Conservation (phyloP, 257 asterid genomes). For the Scutellaria baicalensis region DNA sequence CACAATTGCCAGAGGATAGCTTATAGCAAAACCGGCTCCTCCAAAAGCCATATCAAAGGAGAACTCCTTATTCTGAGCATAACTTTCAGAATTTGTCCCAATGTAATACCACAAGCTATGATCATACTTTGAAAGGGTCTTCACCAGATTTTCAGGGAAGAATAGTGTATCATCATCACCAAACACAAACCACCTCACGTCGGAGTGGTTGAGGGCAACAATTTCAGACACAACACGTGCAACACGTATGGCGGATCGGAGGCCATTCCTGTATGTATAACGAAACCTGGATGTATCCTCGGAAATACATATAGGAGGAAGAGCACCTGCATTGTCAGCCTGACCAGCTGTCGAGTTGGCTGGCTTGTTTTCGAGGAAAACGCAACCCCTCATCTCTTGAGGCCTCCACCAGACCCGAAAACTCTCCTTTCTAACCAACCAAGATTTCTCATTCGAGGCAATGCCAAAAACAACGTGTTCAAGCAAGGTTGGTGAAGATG, state of each 20-base stretch:
- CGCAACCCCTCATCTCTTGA: conserved; percentile 59
- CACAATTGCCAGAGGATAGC: conserved; percentile 66
- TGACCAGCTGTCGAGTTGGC: conserved; percentile 12
- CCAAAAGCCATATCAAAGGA: conserved; percentile 81
- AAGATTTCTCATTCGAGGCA: conserved; percentile 50
- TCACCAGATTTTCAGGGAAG: conserved; percentile 75
- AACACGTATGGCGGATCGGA: conserved; percentile 65
- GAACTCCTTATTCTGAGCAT: conserved; percentile 41
- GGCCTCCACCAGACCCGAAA: conserved; percentile 79
- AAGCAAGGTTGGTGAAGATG: conserved; percentile 37
- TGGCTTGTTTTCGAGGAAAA: conserved; percentile 48
- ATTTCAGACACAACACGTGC: conserved; percentile 68
- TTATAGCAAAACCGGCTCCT: conserved; percentile 90
- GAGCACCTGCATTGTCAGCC: conserved; percentile 11
- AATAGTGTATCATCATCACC: conserved; percentile 86
- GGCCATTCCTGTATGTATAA: conserved; percentile 53
- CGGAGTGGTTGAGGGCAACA: conserved; percentile 38
- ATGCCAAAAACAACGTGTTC: conserved; percentile 73
- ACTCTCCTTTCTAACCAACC: conserved; percentile 47
- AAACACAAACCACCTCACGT: conserved; percentile 81
- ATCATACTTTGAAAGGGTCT: conserved; percentile 71
- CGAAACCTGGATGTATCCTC: conserved; percentile 56
- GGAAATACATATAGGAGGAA: conserved; percentile 62
- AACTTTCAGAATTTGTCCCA: conserved; percentile 66
- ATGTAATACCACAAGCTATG: conserved; percentile 69